These are phyloP conservation scores for Vanrija sp. DNA, from an alignment of 1,284 basidiomycete species.

Conservation along the genomic window DNA sequence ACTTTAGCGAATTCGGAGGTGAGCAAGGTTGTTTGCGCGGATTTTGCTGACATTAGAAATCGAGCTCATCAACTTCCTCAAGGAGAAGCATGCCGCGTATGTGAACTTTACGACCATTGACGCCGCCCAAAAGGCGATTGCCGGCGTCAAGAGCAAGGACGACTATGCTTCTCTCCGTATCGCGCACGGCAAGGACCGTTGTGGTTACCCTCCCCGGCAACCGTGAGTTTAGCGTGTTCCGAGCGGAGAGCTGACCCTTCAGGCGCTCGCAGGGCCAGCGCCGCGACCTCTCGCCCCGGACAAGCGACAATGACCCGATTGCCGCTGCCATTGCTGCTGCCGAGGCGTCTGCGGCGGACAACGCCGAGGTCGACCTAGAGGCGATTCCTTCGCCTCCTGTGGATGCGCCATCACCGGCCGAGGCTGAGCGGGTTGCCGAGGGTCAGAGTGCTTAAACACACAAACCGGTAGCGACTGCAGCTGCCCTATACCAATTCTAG, in stretches of 20 bases:
- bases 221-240: neutral
- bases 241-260: too few species aligned
- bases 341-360: conserved; percentile 9
- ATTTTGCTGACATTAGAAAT: conserved; percentile 55
- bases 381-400: too few species aligned
- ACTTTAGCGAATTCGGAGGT: conserved; percentile 85
- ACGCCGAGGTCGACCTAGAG: too few species aligned
- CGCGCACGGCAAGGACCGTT: conserved; percentile 90
- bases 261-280: conserved; percentile 1
- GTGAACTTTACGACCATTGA: conserved; percentile 90
- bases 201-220: conserved; percentile 56
- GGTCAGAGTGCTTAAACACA: too few species aligned
- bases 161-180: conserved; percentile 79
- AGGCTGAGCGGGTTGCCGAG: neutral
- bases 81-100: conserved; percentile 94
- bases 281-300: conserved; percentile 15
- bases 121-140: conserved; percentile 92
- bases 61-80: conserved; percentile 89
- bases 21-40: conserved; percentile 17
- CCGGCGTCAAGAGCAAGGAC: conserved; percentile 74
- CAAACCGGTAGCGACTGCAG: neutral
- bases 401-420: neutral
- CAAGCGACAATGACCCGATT: conserved; percentile 14
- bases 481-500: conserved; percentile 2
- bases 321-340: conserved; percentile 21